Conservation (phyloP, 2,329 filamentous ascomycete genomes). For the Talaromyces verruculosus region DNA sequence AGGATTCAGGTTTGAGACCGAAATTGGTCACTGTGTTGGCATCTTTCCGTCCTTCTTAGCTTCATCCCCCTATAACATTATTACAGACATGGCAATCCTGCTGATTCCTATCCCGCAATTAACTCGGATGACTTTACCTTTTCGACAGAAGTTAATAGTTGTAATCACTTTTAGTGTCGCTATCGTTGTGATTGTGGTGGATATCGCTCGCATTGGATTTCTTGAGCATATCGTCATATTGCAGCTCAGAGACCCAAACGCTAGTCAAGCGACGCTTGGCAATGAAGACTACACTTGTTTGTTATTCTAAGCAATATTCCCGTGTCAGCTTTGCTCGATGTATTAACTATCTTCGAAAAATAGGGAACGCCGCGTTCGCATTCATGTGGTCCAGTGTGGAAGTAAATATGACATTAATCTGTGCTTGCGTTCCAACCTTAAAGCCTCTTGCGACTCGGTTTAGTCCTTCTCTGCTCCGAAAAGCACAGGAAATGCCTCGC, state of each 20-base stretch:
- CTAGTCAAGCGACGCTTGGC: background rate
- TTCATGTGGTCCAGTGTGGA: slow-evolving; percentile 14
- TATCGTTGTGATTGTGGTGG: slow-evolving; percentile 4
- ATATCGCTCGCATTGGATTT: slow-evolving; percentile 5
- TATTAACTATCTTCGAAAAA: background rate
- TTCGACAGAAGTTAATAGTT: slow-evolving; percentile 51
- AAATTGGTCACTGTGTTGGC: background rate
- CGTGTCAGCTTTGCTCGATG: background rate
- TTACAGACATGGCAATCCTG: slow-evolving; percentile 14
- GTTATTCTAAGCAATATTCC: background rate
- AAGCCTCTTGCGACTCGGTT: slow-evolving; percentile 9
- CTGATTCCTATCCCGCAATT: slow-evolving; percentile 13
- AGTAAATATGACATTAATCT: slow-evolving; percentile 13
- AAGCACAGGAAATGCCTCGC: background rate
- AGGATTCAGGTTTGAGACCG: slow-evolving; percentile 1
- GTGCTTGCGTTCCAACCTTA: slow-evolving; percentile 14
- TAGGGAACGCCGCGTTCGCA: slow-evolving; percentile 5
- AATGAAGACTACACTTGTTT: slow-evolving; percentile 4
- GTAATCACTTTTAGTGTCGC: slow-evolving; percentile 9
- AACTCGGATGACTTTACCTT: slow-evolving; percentile 11
- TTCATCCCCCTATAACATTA: slow-evolving; percentile 15
- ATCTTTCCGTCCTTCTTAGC: background rate
- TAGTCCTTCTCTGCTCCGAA: slow-evolving; percentile 3
- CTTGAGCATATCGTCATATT: slow-evolving; percentile 1
- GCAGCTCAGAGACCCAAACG: background rate